A percentile compares a stretch with the other conserved stretches of the same genome.
These are phyloP conservation scores for Mitosporidium daphniae DNA, from an alignment of 371 early-diverging fungal genomes.

Conservation along the genomic window DNA sequence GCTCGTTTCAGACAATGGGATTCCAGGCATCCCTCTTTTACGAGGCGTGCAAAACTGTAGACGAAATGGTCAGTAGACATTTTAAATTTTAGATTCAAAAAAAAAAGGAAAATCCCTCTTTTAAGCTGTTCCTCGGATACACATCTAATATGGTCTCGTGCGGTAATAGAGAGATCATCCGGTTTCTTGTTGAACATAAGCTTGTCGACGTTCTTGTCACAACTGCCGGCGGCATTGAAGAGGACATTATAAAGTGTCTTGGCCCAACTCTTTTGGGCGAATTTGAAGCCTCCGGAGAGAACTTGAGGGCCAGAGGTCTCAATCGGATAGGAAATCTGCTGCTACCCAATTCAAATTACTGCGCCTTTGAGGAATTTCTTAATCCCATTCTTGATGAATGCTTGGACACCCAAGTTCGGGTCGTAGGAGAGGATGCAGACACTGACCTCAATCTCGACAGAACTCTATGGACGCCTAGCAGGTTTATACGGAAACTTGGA, in stretches of 20 bases:
- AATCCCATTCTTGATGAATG: conserved; percentile 61
- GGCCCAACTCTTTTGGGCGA: conserved; percentile 53
- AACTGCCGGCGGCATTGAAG: conserved; percentile 92
- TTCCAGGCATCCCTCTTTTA: no score
- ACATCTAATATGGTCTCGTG: conserved; percentile 89
- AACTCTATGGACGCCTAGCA: conserved; percentile 54
- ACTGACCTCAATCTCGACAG: not conserved
- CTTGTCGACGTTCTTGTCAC: conserved; percentile 55
- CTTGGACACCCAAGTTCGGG: conserved; percentile 41
- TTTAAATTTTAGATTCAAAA: no score
- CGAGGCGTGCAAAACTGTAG: no score
- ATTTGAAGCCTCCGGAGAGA: conserved; percentile 35
- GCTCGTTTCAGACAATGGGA: no score
- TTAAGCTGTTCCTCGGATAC: conserved; percentile 80
- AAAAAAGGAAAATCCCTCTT: no score
- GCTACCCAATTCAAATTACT: conserved; percentile 95
- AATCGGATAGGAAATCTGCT: conserved; percentile 93
- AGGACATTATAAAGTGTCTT: conserved; percentile 93
- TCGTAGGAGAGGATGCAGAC: conserved; percentile 8
- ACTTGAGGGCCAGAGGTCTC: conserved; percentile 49
- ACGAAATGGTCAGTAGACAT: no score
- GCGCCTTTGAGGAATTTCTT: conserved; percentile 90
- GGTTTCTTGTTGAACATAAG: conserved; percentile 37
- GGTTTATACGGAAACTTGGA: conserved; percentile 68
- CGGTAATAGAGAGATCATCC: conserved; percentile 73